Base-by-base conservation (phyloP, 495 filamentous ascomycete species). In the Lepidopterella palustris region DNA sequence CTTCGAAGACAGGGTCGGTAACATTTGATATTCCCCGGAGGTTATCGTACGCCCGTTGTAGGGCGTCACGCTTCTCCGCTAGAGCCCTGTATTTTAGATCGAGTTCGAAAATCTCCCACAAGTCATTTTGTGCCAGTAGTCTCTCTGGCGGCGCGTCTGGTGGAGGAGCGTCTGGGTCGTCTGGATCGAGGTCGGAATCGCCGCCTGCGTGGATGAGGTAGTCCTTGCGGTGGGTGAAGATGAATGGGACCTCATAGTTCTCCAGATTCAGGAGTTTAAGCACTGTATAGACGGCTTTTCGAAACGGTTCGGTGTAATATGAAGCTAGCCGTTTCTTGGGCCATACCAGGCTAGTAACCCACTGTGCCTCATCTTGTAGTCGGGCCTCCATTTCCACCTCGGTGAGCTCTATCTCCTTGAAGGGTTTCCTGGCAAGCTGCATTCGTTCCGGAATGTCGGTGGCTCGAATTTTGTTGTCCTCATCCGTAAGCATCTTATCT, bases 221-320 rank as follows among this genome's bases (percentile, higher is more conserved):
- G 70, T 98, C 93, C 71, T 95, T 92, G 35, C 95, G 89, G 65
- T 98, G 92, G 68, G 97, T 95, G 73, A 96, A 97, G 62, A 98
- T 91, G 69, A 93, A 98, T 0, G 93, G 92, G 3, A 97, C 91
- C 68, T 98, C 93, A 70, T 87, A 89, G 55, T 95, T 87, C 61
- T 97, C 91, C 5, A 90, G 82, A 40, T 92, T 86, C 67, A 98
- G 87, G 63, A 97, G 96, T 65, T 96, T 89, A 57, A 98, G 78
- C n/a, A 97, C 90, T 71, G 95, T 95, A 55, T 83, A 83, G 50
- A 97, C 86, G 1, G 95, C 86, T 62, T 87, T 86, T 66, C 88
- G 86, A 71, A 98, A 96, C 0, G 90, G 89, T 40, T 85, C 81
- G 21, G 84, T 82, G 47, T 96, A 78, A 54, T 90, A 86, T 21